Conservation (phyloP, 257 asterid species). For the Solanum etuberosum region DNA sequence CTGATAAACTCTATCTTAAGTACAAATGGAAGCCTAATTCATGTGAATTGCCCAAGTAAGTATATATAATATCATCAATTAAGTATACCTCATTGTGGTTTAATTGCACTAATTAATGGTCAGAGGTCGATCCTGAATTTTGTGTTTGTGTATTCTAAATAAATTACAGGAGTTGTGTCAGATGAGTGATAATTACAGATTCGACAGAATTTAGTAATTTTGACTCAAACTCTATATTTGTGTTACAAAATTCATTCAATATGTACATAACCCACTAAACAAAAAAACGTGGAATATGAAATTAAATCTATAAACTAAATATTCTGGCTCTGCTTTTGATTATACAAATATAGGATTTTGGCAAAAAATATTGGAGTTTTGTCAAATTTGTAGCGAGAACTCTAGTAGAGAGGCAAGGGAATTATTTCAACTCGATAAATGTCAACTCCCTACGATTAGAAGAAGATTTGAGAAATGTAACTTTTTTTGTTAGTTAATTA, state of each 20-base stretch:
- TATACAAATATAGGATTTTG: background rate
- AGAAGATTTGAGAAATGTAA: no score
- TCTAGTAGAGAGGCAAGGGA: background rate
- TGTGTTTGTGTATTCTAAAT: background rate
- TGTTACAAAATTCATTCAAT: background rate
- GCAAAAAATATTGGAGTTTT: background rate
- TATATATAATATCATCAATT: constrained; percentile 1
- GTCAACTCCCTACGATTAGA: no score
- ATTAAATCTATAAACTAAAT: background rate
- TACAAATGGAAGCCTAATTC: constrained; percentile 58
- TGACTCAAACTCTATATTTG: background rate
- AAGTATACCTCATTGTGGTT: background rate
- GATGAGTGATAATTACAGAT: background rate
- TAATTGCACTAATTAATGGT: background rate
- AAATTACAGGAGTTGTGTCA: background rate
- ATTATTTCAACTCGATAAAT: no score
- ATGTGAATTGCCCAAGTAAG: constrained; percentile 44
- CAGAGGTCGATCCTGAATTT: background rate
- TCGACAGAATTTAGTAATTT: background rate
- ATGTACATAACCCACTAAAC: background rate
- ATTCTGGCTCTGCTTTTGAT: background rate
- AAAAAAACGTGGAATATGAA: background rate
- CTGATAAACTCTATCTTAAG: constrained; percentile 46
- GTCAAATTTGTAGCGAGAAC: background rate
- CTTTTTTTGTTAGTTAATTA: no score